Conservation (phyloP, 371 early-diverging fungal genomes). For the Mortierella sp. region DNA sequence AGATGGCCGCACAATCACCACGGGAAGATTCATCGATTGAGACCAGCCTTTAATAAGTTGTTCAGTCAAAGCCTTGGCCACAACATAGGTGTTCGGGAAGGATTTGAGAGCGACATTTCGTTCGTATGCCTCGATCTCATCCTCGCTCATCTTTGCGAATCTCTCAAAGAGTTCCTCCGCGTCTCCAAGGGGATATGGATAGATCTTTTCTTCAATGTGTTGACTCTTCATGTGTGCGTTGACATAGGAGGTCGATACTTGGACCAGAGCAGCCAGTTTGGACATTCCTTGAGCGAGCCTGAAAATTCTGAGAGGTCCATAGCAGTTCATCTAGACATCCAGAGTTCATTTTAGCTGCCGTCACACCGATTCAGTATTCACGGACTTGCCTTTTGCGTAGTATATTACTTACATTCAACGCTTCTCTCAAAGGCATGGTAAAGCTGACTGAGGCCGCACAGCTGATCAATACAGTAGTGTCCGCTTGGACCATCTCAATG, state of each 20-base stretch:
- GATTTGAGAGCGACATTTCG: constrained; percentile 13
- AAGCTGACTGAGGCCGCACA: constrained; percentile 65
- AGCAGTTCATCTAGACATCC: constrained; percentile 61
- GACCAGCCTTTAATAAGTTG: constrained; percentile 40
- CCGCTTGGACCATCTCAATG: constrained; percentile 43
- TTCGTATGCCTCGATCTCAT: constrained; percentile 10
- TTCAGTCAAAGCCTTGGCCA: constrained; percentile 66
- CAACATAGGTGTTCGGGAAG: constrained; percentile 62
- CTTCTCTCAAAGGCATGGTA: not conserved
- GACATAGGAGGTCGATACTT: constrained; percentile 62
- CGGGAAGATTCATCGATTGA: not conserved
- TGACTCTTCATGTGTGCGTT: constrained; percentile 57
- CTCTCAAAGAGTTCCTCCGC: constrained; percentile 58
- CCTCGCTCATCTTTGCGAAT: constrained; percentile 58
- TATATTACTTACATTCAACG: constrained; percentile 24
- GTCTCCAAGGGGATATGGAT: constrained; percentile 60
- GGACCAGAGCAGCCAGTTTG: constrained; percentile 57
- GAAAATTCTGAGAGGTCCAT: constrained; percentile 60
- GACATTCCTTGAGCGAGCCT: constrained; percentile 61
- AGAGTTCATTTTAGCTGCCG: too few relatives aligned
- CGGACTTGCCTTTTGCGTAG: constrained; percentile 30
- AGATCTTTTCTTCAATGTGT: constrained; percentile 57
- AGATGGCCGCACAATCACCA: not conserved
- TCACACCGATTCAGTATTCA: too few relatives aligned
- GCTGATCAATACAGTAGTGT: constrained; percentile 61